Conservation (phyloP, 179 eudicot genomes). For the Gypsophila paniculata region DNA sequence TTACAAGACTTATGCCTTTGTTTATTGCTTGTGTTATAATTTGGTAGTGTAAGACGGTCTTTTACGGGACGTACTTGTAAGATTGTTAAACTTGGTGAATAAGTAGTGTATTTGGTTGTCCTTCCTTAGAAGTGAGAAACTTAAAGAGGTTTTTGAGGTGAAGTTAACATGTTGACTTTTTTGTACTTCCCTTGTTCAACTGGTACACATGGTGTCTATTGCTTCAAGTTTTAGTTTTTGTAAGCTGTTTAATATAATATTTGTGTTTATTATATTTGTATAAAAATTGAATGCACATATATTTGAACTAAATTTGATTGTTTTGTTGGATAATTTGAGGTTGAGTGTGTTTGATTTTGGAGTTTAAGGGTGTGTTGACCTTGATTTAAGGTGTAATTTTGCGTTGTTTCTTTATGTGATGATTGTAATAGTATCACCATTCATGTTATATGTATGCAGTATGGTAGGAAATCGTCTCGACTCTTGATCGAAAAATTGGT, state of each 20-base stretch:
- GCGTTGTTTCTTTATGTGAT: background rate
- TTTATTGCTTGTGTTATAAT: background rate
- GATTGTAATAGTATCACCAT: background rate
- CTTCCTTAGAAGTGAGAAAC: conserved; percentile 26
- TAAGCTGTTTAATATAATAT: conserved; percentile 4
- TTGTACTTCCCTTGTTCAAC: conserved; percentile 21
- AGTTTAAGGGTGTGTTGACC: conserved; percentile 12
- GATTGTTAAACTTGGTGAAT: background rate
- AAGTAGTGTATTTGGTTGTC: conserved; percentile 18
- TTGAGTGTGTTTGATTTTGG: background rate
- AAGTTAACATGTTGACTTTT: conserved; percentile 31
- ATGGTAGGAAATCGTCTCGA: background rate
- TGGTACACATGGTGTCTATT: conserved; percentile 20
- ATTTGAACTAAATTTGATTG: background rate
- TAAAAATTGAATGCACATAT: background rate
- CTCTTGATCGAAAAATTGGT: background rate
- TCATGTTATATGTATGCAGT: background rate
- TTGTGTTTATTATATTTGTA: background rate
- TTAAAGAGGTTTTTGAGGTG: conserved; percentile 20
- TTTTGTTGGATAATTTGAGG: background rate
- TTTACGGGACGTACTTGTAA: background rate
- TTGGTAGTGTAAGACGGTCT: too few species aligned
- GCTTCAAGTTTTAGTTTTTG: conserved; percentile 27
- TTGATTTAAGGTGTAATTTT: background rate
- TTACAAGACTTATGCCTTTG: too few species aligned